Evolutionary conservation across 2,329 filamentous ascomycete genomes (phyloP), one percentile per base, ranked within the genome.

Genomic region (Basipetospora sp.): DNA sequence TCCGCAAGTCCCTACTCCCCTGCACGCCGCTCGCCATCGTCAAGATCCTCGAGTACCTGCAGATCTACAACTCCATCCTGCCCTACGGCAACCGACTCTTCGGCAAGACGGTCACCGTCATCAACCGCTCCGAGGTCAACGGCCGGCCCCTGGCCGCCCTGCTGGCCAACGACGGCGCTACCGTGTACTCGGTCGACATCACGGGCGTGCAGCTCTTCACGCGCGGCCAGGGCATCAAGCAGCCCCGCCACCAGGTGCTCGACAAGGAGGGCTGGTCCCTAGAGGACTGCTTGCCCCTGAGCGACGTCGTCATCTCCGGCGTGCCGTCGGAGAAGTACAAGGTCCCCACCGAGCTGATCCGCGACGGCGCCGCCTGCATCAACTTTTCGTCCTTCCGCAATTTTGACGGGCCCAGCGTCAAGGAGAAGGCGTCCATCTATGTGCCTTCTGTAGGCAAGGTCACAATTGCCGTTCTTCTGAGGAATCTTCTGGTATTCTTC

Each of bases 301-400:
- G 86, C 53, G 90, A 98, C 56, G 88, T 96, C 14, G 80, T 98
- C 43, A 92, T 98, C 50, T 82, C 82, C 38, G 90, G 90, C 46
- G 90, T 98, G 2, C 90, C 90, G 0, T 74, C 77, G 17, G 81
- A 94, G 45, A 73, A 69, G 43, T 98, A 80, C 71, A 94, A 96
- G 65, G 81, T 98, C 18, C 83, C 87, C 5, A 80, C 79, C 3
- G 73, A 83, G 36, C 64, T 90, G 44, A 67, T 98, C 50, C 74
- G 85, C 33, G 83, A 94, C 40, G 90, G 90, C 34, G 87, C 84
- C 20, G 84, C 94, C n/a, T 98, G 90, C 67, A 87, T 98, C 64
- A 98, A 98, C 62, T 96, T 98, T 57, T 92, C 86, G 6, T 94
- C 84, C 36, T 85, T 82, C 59, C 84, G 87, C 65, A 96, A 98